Evolutionary conservation across 1,139 yeast species (phyloP), one percentile per base, ranked within the genome.

Genomic region (Chernovozyma aurita): DNA sequence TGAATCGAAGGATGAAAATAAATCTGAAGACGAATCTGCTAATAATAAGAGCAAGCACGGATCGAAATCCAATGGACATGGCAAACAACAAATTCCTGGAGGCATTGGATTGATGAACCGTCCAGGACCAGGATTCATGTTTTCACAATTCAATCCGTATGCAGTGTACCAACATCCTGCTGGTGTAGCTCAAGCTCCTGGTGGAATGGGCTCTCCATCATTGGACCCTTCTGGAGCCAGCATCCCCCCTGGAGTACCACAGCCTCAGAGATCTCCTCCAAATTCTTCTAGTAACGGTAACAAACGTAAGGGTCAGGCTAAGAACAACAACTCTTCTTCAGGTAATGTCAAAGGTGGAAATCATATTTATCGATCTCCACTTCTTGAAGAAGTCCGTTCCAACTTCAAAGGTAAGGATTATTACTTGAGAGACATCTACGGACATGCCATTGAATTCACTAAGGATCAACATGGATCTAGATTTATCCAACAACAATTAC

Each of bases 391-490:
- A 51, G 86, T 92, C 43, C 77, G 97, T 38, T 75, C 78, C 38
- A 82, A 80, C 52, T 69, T 80, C 39, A 73, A 72, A 45, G 79
- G 73, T 32, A 83, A 77, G 45, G 76, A 74, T 31, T 81, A 79
- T 53, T 71, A 67, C 33, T 69, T 92, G 45, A 75, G 71, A 41
- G 95, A 86, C 52, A 82, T 92, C 30, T 77, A 78, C 49, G 95
- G 95, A 4, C 92, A 86, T 57, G 94, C 94, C 4, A 72, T 85
- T 40, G 98, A 92, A 58, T 92, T 92, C 53, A 80, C 96, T 38
- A 87, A 87, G 46, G 98, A 94, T 60, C 99, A 92, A 59, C 95
- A 90, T 57, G 98, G 98, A 3, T 88, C 97, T 4, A 70, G 99
- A 43, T 94, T 92, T 49, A 90, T 92, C 44, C 99, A 92, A 61